A percentile compares a stretch with the other conserved stretches of the same genome.
phyloP scores from a whole-genome alignment of 2,329 filamentous ascomycete species.

The Colletotrichum destructivum region DNA sequence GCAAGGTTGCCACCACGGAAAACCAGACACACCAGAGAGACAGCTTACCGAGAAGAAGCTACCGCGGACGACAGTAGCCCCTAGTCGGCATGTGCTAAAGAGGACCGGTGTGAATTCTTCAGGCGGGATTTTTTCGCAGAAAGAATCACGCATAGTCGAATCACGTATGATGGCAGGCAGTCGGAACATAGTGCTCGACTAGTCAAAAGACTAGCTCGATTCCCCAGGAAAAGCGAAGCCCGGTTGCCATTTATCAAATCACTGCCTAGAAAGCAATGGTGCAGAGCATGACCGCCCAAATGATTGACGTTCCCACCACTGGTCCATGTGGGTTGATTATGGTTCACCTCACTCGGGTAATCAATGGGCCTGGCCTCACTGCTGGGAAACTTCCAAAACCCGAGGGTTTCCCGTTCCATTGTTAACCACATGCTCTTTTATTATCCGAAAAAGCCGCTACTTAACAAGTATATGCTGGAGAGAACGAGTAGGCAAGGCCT shows the following conservation, averaged over 20 bases:
- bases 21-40: neutral
- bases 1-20: neutral
- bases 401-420: too few relatives aligned
- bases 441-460: too few relatives aligned
- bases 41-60: neutral
- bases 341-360: too few relatives aligned
- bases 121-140: neutral
- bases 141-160: neutral
- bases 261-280: too few relatives aligned
- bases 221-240: neutral
- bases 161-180: neutral
- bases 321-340: too few relatives aligned
- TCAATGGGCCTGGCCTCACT: too few relatives aligned
- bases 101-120: neutral
- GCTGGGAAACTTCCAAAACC: too few relatives aligned
- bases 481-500: too few relatives aligned
- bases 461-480: neutral
- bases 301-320: too few relatives aligned
- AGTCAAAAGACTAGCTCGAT: neutral
- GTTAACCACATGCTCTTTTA: too few relatives aligned
- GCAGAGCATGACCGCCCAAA: too few relatives aligned
- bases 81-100: neutral
- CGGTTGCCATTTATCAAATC: too few relatives aligned
- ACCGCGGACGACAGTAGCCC: neutral
- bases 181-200: neutral